Evolutionary conservation across 140 eudicot species (phyloP).

Genomic region (Flaveria floridana): DNA sequence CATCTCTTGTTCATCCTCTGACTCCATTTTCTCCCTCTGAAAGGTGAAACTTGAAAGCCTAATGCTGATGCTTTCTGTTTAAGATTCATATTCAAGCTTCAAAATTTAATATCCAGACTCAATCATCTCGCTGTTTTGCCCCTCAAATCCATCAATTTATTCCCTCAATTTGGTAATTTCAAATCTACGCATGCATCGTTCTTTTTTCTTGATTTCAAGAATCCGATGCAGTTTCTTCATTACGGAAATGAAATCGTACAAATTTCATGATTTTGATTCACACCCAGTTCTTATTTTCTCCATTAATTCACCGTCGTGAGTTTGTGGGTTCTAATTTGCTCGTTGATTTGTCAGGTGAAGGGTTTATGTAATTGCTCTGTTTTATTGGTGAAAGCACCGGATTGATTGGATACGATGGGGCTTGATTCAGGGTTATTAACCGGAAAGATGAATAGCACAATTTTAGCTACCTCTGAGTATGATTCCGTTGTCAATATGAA

Average conservation of each 20-base stretch:
- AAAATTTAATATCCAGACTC: neutral
- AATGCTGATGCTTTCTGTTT: neutral
- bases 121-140: neutral
- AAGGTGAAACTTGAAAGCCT: conserved; percentile 18
- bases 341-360: conserved; percentile 27
- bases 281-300: neutral
- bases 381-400: conserved; percentile 10
- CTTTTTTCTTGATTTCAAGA: neutral
- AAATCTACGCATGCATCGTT: neutral
- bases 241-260: neutral
- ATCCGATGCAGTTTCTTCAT: neutral
- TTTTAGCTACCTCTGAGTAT: conserved; percentile 51
- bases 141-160: neutral
- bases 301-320: neutral
- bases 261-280: neutral
- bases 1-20: conserved; percentile 22
- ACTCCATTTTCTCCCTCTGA: conserved; percentile 19
- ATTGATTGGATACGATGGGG: conserved; percentile 36
- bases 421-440: conserved; percentile 36
- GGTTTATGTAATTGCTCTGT: conserved; percentile 8
- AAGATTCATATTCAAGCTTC: neutral
- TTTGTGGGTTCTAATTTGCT: neutral
- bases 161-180: neutral
- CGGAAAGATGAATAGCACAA: conserved; percentile 30
- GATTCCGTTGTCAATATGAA: conserved; percentile 67